Conservation (phyloP, 2,329 filamentous ascomycete species). For the Microsporum canis region DNA sequence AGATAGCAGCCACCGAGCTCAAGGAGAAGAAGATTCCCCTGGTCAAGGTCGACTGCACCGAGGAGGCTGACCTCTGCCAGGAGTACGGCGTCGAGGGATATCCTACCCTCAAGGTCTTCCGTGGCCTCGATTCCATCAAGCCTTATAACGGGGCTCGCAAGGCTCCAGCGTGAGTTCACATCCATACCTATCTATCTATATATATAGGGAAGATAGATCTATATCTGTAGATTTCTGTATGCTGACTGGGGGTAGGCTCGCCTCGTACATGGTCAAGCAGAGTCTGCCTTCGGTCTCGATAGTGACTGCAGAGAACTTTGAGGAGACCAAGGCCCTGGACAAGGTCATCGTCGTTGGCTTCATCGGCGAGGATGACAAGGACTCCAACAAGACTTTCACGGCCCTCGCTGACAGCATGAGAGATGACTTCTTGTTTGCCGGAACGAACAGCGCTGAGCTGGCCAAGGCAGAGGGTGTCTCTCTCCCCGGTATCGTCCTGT, state of each 20-base stretch:
- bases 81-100: conserved; percentile 89
- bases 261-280: conserved; percentile 97
- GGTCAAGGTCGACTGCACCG: conserved; percentile 68
- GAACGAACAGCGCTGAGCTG: conserved; percentile 68
- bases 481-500: conserved; percentile 77
- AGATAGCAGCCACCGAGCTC: conserved; percentile 38
- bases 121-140: conserved; percentile 65
- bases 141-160: conserved; percentile 87
- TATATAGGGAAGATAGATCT: not conserved
- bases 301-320: conserved; percentile 68
- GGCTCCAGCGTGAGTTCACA: conserved; percentile 49
- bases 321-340: conserved; percentile 96
- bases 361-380: conserved; percentile 67
- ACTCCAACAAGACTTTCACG: conserved; percentile 74
- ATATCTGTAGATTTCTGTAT: not conserved
- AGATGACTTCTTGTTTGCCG: conserved; percentile 86
- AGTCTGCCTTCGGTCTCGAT: conserved; percentile 81
- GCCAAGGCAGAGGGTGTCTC: conserved; percentile 85
- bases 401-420: conserved; percentile 62
- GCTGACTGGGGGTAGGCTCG: conserved; percentile 38
- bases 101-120: conserved; percentile 98
- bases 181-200: conserved; percentile 11
- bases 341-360: conserved; percentile 92
- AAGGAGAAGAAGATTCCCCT: conserved; percentile 40
- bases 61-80: conserved; percentile 83